Evolutionary conservation across 192 early-diverging fungal species (phyloP).

Genomic region (Coemansia biformis): DNA sequence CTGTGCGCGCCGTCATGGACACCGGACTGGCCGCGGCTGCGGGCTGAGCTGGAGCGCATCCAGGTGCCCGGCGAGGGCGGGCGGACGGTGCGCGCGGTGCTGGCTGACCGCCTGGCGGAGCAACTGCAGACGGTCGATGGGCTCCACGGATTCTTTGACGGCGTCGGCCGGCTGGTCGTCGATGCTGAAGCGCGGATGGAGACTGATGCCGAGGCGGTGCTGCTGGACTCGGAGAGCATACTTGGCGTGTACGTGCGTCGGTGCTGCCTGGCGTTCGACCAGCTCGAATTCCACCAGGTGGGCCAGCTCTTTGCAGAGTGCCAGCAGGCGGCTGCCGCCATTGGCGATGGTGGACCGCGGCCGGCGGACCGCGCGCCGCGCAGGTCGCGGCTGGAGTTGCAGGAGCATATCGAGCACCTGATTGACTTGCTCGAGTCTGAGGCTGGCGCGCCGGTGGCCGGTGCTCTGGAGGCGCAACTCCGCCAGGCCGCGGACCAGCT

Average conservation of each 20-base stretch:
- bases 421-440: slow-evolving; percentile 24
- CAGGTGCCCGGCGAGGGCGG: slow-evolving; percentile 2
- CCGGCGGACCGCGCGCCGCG: neutral
- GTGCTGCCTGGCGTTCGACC: slow-evolving; percentile 41
- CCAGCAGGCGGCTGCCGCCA: neutral
- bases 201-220: slow-evolving; percentile 5
- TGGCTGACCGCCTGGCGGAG: slow-evolving; percentile 6
- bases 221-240: slow-evolving; percentile 41
- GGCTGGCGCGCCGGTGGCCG: slow-evolving; percentile 3
- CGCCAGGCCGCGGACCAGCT: neutral
- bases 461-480: slow-evolving; percentile 13
- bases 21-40: slow-evolving; percentile 1
- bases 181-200: slow-evolving; percentile 8
- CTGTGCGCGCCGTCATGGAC: slow-evolving; percentile 19
- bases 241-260: slow-evolving; percentile 43
- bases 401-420: slow-evolving; percentile 25
- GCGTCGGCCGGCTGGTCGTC: slow-evolving; percentile 10
- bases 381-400: slow-evolving; percentile 25
- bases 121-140: slow-evolving; percentile 20
- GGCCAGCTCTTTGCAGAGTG: slow-evolving; percentile 20
- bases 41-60: slow-evolving; percentile 4
- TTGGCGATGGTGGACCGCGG: neutral
- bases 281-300: slow-evolving; percentile 45
- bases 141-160: slow-evolving; percentile 33
- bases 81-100: slow-evolving; percentile 10